Base-by-base conservation (phyloP, 192 early-diverging fungal species). In the Gigaspora rosea region DNA sequence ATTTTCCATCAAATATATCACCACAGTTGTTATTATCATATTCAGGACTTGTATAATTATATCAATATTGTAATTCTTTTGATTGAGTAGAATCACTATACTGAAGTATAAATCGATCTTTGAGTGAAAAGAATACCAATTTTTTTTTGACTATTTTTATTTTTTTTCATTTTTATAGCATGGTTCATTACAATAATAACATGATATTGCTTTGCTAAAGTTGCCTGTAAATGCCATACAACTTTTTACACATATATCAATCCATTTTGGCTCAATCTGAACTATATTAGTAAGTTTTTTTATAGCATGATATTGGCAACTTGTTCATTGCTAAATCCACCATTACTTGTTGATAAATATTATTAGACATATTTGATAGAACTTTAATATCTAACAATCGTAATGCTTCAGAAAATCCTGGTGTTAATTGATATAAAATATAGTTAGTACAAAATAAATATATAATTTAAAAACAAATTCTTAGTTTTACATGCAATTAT, bases 91-190 rank as follows among this genome's bases (percentile, higher is more conserved):
- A 16, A 46, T 66, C 36, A 36, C 13, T 2, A 47, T 66, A 46
- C 18, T 66, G 27, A 66, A 46, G 27, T 66, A 3, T 66, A 46
- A 66, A 16, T 16, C 18, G 4, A 46, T 66, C 35, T 66, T 66
- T 66, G 18, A 66, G 27, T 46, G 41, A 66, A 66, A 64, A 66
- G 12, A 36, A 66, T 11, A 11, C 64, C 12, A n/a, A 66, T 66
- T 46, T 66, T 22, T 36, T n/a, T 36, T 66, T 13, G 4, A 33
- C 13, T 6, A 27, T n/a, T n/a, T n/a, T n/a, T n/a, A n/a, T n/a
- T n/a, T n/a, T n/a, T 64, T 33, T 66, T 10, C 13, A 18, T 66
- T 13, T 46, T 66, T 3, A 47, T 15, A 66, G 2, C 35, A 13
- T 66, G 35, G 35, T 0, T 8, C 0, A 9, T 10, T 10, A 66